These are phyloP conservation scores for Microthyrium microscopicum DNA, from an alignment of 2,329 filamentous ascomycete species.

Conservation along the genomic window DNA sequence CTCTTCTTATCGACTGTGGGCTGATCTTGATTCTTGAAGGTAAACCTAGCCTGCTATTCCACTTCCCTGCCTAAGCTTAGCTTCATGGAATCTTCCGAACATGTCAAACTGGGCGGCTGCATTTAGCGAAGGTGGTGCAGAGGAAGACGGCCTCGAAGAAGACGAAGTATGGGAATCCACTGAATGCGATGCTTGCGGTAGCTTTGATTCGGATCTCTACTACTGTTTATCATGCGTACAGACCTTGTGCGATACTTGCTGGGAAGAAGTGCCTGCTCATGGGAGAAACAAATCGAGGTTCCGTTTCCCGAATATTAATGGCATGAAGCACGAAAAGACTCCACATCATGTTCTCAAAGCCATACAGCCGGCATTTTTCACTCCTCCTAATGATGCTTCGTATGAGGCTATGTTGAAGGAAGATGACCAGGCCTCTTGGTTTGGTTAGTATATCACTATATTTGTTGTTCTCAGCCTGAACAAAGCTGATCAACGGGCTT, in stretches of 20 bases:
- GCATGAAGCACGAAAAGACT: not conserved
- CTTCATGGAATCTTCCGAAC: no score
- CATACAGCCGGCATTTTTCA: no score
- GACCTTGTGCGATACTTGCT: slow-evolving; percentile 1
- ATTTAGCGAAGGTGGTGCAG: no score
- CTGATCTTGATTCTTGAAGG: no score
- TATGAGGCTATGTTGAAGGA: not conserved
- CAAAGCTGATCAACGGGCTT: not conserved
- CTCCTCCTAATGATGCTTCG: not conserved
- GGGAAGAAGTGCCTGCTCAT: not conserved
- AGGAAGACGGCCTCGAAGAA: no score
- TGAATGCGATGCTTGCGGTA: no score
- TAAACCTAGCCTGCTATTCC: no score
- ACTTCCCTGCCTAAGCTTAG: no score
- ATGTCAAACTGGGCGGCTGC: no score
- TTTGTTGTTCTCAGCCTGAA: not conserved
- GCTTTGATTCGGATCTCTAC: no score
- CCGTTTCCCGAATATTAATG: not conserved
- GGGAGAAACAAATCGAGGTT: not conserved
- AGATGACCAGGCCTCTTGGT: slow-evolving; percentile 1
- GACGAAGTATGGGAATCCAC: no score
- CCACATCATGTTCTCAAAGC: not conserved
- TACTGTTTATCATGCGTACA: not conserved
- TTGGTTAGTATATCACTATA: not conserved
- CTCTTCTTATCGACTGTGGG: no score